Base-by-base conservation (phyloP, 192 early-diverging fungal genomes). In the Rhizophagus clarus region DNA sequence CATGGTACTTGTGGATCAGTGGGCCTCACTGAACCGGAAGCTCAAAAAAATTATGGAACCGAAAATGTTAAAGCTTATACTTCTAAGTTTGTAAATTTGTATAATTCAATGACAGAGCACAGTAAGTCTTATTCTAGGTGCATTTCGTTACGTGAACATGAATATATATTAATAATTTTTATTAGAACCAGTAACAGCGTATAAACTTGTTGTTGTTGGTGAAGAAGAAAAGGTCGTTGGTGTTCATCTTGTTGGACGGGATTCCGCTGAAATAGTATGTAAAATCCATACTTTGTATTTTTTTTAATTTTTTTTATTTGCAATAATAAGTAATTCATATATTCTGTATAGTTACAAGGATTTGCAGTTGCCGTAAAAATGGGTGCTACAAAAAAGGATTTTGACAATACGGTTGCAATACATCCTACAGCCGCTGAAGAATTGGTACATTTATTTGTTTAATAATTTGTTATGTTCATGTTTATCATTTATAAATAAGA, bases 331-430 rank as follows among this genome's bases (percentile, higher is more conserved):
- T 62, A 74, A 72, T n/a, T n/a, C 22, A 34, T 2, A 26, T 26
- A 10, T 29, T 49, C 49, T 45, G 20, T 29, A 49, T 29, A 77
- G 76, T 83, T 99, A 74, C 97, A 99, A 90, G 97, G 98, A 42
- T 98, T 99, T 85, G 92, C 94, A 61, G 96, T 99, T 42, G 98
- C 98, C 26, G 84, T 99, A 72, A 96, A 96, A 86, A 98, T 99
- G 98, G 98, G 97, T 26, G 97, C 97, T n/a, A 98, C 95, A 67
- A 99, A 99, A 87, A 91, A 87, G n/a, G 95, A 99, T 83, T 96
- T 99, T 88, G 98, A 98, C 84, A 91, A 77, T 83, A 95, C 94
- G 60, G 96, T 99, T 61, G 98, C 98, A 26, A 97, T 98, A 79
- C 98, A 99, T 85, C 98, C 98, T 37, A 98, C 97, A 24, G 96